phyloP scores from a whole-genome alignment of 2,329 filamentous ascomycete genomes.

The Neophaeococcomyces aloes region DNA sequence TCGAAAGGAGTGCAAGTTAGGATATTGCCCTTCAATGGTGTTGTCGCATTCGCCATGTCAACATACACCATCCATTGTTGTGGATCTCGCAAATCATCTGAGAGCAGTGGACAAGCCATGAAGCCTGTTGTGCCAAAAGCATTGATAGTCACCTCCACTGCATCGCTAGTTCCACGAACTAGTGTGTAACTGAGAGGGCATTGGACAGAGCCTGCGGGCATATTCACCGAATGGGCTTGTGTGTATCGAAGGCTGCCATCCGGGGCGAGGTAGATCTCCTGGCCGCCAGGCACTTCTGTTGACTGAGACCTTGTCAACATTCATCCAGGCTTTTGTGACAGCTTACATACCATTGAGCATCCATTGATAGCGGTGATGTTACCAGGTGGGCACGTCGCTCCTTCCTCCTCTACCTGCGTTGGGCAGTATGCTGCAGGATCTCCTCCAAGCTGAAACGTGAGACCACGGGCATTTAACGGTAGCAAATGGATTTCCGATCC shows the following conservation, averaged over 20 bases:
- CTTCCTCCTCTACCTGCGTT: slow-evolving; percentile 23
- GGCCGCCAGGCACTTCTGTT: slow-evolving; percentile 52
- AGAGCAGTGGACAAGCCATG: slow-evolving; percentile 31
- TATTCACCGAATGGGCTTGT: slow-evolving; percentile 42
- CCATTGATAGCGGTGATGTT: slow-evolving; percentile 38
- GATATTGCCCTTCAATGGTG: slow-evolving; percentile 27
- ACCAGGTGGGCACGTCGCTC: slow-evolving; percentile 34
- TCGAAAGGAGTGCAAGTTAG: slow-evolving; percentile 32
- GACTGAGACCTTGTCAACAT: slow-evolving; percentile 24
- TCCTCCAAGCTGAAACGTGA: slow-evolving; percentile 42
- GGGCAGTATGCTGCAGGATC: slow-evolving; percentile 42
- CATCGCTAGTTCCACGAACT: slow-evolving; percentile 18
- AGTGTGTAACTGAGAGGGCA: slow-evolving; percentile 39
- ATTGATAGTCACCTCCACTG: slow-evolving; percentile 25
- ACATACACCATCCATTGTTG: slow-evolving; percentile 34
- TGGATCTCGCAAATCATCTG: slow-evolving; percentile 19
- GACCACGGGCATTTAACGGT: slow-evolving; percentile 37
- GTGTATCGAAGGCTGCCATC: slow-evolving; percentile 49
- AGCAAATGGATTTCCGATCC: slow-evolving; percentile 41
- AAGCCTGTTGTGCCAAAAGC: slow-evolving; percentile 31
- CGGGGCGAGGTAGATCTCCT: slow-evolving; percentile 48
- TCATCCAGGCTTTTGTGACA: not conserved
- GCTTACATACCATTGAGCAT: slow-evolving; percentile 24
- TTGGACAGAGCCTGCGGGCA: slow-evolving; percentile 41
- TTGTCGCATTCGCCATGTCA: slow-evolving; percentile 30